These are phyloP conservation scores for Candida pseudoviswanathii DNA, from an alignment of 1,139 yeast genomes.

Conservation along the genomic window DNA sequence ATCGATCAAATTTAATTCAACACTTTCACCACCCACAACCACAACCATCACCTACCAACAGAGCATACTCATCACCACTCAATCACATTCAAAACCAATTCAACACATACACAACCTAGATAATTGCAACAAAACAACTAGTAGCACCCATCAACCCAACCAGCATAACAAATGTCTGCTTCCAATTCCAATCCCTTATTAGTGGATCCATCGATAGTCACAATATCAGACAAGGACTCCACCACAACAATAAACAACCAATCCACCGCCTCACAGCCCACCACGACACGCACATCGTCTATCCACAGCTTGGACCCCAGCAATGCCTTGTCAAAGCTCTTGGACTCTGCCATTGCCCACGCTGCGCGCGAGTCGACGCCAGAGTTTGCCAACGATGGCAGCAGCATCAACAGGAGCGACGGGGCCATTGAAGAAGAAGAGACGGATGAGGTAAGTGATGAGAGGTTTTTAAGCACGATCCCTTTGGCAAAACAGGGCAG, in stretches of 20 bases:
- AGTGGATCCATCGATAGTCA: constrained; percentile 40
- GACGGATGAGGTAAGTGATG: constrained; percentile 2
- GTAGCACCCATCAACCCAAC: neutral
- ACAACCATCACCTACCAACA: no score
- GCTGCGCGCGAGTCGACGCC: constrained; percentile 53
- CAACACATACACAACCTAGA: neutral
- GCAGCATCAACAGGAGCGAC: neutral
- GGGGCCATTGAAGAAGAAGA: constrained; percentile 11
- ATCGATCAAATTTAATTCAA: neutral
- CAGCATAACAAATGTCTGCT: constrained; percentile 10
- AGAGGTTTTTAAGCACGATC: constrained; percentile 13
- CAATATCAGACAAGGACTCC: constrained; percentile 17
- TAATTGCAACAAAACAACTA: neutral
- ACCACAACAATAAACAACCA: constrained; percentile 2
- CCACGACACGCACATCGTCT: constrained; percentile 9
- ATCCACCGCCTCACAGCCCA: constrained; percentile 8
- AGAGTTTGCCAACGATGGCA: constrained; percentile 20
- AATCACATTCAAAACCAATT: no score
- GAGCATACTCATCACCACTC: no score
- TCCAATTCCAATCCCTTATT: constrained; percentile 25
- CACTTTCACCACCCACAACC: neutral
- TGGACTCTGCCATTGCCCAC: constrained; percentile 48
- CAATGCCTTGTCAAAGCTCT: constrained; percentile 43
- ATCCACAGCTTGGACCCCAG: constrained; percentile 29
- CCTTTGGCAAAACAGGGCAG: constrained; percentile 17